These are phyloP conservation scores for Ceratocystis variospora DNA, from an alignment of 2,329 filamentous ascomycete species.

Conservation along the genomic window DNA sequence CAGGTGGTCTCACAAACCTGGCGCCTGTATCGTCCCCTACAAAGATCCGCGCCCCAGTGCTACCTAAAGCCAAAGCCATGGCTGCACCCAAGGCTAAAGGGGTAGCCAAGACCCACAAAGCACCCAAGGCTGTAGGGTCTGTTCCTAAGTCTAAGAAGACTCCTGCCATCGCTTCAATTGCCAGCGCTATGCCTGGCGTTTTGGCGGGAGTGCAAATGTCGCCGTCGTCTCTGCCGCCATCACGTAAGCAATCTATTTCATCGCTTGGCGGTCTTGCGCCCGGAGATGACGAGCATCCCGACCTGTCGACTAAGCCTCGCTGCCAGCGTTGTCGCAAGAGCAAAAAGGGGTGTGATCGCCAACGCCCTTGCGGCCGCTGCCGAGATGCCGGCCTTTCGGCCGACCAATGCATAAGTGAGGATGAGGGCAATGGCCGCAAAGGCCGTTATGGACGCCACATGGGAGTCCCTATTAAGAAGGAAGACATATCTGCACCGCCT, in stretches of 20 bases:
- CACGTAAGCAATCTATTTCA: conserved; percentile 61
- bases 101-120: conserved; percentile 35
- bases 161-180: conserved; percentile 29
- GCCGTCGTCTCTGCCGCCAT: conserved; percentile 52
- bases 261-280: conserved; percentile 38
- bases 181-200: conserved; percentile 26
- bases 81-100: conserved; percentile 27
- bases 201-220: conserved; percentile 34
- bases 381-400: conserved; percentile 87
- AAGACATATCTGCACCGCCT: conserved; percentile 33
- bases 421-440: conserved; percentile 93
- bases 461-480: conserved; percentile 50
- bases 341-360: conserved; percentile 97
- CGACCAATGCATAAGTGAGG: conserved; percentile 92
- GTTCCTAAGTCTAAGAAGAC: conserved; percentile 35
- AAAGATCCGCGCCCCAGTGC: conserved; percentile 17
- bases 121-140: conserved; percentile 32
- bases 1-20: background rate
- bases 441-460: conserved; percentile 71
- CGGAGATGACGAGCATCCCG: conserved; percentile 77
- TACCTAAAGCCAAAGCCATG: conserved; percentile 26
- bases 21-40: conserved; percentile 12
- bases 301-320: conserved; percentile 86
- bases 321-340: conserved; percentile 98
- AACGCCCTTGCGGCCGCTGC: conserved; percentile 88